Evolutionary conservation across 495 filamentous ascomycete genomes (phyloP), one percentile per base, ranked within the genome.

Genomic region (Amniculicola lignicola): DNA sequence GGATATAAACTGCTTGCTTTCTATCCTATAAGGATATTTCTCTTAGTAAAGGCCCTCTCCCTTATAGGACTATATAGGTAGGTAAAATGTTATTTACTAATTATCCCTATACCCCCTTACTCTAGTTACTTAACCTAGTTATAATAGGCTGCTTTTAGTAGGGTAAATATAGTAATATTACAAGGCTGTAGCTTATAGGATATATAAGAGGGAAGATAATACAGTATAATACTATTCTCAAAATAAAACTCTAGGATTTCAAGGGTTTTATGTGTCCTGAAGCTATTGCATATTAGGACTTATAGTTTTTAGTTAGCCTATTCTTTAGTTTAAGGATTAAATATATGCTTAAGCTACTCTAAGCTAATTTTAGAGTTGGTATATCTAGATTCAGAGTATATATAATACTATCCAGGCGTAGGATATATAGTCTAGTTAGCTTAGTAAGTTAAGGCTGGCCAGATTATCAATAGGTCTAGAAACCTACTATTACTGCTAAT

Each of bases 281-380:
- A 44, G 41, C 41, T 15, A 25, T 44, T 15, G 6, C 21, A 21
- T 6, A 44, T 44, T 25, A 44, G 15, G 14, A 44, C 22, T 6
- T 6, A 15, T 44, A 23, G 41, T 44, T 44, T 44, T 7, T 22
- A 14, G 41, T 44, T 44, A 44, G 41, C 19, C 6, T 16, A 22
- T 44, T 24, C 41, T 44, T 44, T 44, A 21, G 41, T 44, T 44
- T 44, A 6, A 7, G 19, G 41, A 44, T 44, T 44, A 15, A 44
- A 44, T 16, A 44, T 15, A 44, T 25, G 41, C 41, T 44, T 44
- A 7, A 44, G 41, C 19, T 44, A 44, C n/a, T n/a, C n/a, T n/a
- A n/a, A 39, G n/a, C 42, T 57, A 65, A 62, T 31, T 59, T 22
- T 36, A 48, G 47, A 39, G 39, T 52, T 52, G 25, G 41, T 44